Percentiles rank a stretch among this genome's conserved stretches.
Conservation (phyloP, 2,329 filamentous ascomycete species). For the Epichloe baconii region DNA sequence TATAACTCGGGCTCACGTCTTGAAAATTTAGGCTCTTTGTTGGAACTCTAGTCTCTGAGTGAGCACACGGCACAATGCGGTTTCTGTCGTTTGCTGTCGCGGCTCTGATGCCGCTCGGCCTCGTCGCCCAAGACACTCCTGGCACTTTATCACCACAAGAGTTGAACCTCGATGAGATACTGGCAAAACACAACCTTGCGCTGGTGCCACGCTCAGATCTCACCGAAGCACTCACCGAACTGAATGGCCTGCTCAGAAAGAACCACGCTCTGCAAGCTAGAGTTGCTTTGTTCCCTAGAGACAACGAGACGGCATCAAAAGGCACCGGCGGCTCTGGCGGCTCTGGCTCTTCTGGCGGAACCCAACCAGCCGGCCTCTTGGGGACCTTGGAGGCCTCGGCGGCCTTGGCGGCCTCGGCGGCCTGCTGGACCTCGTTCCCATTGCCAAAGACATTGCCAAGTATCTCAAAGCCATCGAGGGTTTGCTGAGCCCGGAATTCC, state of each 20-base stretch:
- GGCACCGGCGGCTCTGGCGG: not conserved
- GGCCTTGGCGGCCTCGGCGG: constrained; percentile 1
- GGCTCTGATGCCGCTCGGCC: constrained; percentile 20
- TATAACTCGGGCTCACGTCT: not conserved
- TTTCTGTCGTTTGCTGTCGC: constrained; percentile 23
- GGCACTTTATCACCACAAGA: constrained; percentile 17
- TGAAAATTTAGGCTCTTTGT: not conserved
- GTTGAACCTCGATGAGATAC: constrained; percentile 25
- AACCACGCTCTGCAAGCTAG: constrained; percentile 8
- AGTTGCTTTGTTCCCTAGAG: not conserved
- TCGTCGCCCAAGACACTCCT: constrained; percentile 16
- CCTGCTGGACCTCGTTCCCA: constrained; percentile 11
- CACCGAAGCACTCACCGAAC: constrained; percentile 29
- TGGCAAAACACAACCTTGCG: constrained; percentile 30
- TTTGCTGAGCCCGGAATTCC: constrained; percentile 25
- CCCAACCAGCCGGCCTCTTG: constrained; percentile 2
- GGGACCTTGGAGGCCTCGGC: constrained; percentile 10
- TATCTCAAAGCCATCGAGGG: constrained; percentile 1
- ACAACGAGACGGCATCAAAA: not conserved
- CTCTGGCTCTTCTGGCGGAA: not conserved
- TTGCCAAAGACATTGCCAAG: constrained; percentile 15
- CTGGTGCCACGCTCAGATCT: constrained; percentile 32
- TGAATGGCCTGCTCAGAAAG: constrained; percentile 26
- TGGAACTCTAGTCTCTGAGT: not conserved
- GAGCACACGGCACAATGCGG: constrained; percentile 17